These are phyloP conservation scores for Lactarius hatsudake DNA, from an alignment of 768 basidiomycete genomes.

Conservation along the genomic window DNA sequence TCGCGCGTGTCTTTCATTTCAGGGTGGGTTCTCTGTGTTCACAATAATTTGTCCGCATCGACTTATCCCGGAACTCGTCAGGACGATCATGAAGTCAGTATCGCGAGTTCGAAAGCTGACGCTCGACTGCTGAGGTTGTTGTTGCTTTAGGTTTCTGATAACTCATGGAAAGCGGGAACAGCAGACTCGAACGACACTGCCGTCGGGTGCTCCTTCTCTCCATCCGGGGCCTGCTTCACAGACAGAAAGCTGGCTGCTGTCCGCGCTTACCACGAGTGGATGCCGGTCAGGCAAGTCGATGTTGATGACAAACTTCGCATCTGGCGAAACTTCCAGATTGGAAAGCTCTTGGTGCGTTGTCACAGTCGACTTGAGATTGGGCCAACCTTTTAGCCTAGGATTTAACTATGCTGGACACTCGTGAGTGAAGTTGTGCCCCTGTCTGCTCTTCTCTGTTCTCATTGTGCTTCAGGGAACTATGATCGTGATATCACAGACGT, in stretches of 20 bases:
- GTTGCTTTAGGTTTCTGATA: slow-evolving; percentile 46
- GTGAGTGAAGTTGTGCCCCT: slow-evolving; percentile 33
- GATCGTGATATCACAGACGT: slow-evolving; percentile 58
- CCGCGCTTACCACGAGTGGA: slow-evolving; percentile 60
- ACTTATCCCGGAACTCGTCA: slow-evolving; percentile 22
- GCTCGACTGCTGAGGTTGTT: background rate
- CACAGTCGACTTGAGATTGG: background rate
- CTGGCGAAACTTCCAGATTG: slow-evolving; percentile 63
- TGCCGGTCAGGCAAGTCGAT: slow-evolving; percentile 58
- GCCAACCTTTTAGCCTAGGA: slow-evolving; percentile 33
- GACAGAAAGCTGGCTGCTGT: slow-evolving; percentile 58
- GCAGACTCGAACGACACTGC: slow-evolving; percentile 54
- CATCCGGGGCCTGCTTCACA: slow-evolving; percentile 55
- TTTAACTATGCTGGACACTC: slow-evolving; percentile 60
- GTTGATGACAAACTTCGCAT: slow-evolving; percentile 55
- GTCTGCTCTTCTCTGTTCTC: background rate
- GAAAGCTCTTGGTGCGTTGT: slow-evolving; percentile 45
- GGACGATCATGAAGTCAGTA: slow-evolving; percentile 52
- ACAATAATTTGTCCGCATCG: background rate
- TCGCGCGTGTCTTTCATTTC: background rate
- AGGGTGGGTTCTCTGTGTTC: background rate
- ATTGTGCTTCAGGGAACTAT: slow-evolving; percentile 41
- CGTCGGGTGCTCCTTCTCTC: slow-evolving; percentile 48
- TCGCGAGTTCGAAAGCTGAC: background rate
- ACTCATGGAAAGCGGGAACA: slow-evolving; percentile 55